phyloP scores from a whole-genome alignment of 768 basidiomycete genomes.

The Leccinellum albellum region DNA sequence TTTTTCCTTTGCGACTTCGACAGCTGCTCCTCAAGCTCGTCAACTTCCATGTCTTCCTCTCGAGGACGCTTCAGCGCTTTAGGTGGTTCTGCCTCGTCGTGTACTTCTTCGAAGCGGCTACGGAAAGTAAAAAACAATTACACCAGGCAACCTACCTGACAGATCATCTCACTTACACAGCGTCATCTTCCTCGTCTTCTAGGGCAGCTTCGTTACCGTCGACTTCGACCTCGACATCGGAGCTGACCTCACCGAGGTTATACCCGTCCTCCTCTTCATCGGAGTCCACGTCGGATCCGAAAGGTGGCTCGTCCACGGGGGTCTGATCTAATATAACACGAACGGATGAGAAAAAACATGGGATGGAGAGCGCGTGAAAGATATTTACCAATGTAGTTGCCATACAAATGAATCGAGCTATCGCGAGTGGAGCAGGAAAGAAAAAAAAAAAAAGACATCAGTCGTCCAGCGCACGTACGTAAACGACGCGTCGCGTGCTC shows the following conservation, averaged over 20 bases:
- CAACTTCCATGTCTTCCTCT: slow-evolving; percentile 51
- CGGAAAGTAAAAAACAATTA: background rate
- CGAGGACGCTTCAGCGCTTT: slow-evolving; percentile 67
- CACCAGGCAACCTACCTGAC: background rate
- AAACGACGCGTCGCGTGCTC: slow-evolving; percentile 13
- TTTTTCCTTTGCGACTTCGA: slow-evolving; percentile 59
- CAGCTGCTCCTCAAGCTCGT: slow-evolving; percentile 35
- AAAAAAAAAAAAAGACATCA: slow-evolving; percentile 5
- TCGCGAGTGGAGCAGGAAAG: background rate
- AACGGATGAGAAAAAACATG: background rate
- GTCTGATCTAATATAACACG: slow-evolving; percentile 46
- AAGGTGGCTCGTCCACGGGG: slow-evolving; percentile 46
- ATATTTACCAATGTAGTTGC: slow-evolving; percentile 74
- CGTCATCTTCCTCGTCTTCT: slow-evolving; percentile 37
- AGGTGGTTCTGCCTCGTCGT: slow-evolving; percentile 32
- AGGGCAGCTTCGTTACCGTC: slow-evolving; percentile 57
- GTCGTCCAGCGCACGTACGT: background rate
- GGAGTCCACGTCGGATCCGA: slow-evolving; percentile 48
- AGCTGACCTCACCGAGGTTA: slow-evolving; percentile 72
- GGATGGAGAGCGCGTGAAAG: background rate
- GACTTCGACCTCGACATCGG: slow-evolving; percentile 79
- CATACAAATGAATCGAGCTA: slow-evolving; percentile 73
- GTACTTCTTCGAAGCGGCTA: slow-evolving; percentile 72
- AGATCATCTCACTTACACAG: slow-evolving; percentile 35
- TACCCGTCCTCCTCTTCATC: slow-evolving; percentile 48